Evolutionary conservation across 2,329 filamentous ascomycete species (phyloP).

Genomic region (Phyllosticta citribraziliensis): DNA sequence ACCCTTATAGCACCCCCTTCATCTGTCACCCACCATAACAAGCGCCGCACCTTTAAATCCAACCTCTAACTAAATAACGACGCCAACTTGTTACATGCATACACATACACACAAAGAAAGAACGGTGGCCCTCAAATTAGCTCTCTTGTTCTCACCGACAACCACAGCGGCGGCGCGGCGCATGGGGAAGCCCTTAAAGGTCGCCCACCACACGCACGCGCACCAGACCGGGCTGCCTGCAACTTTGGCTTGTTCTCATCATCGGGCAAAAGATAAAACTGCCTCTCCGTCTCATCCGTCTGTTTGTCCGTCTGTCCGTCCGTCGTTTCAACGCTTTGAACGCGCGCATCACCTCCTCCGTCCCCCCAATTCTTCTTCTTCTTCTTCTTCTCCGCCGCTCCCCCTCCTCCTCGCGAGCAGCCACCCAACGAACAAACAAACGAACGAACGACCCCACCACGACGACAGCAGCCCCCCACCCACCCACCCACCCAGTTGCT

Average conservation of each 20-base stretch:
- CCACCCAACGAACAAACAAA: neutral
- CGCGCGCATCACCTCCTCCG: too few relatives aligned
- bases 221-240: slow-evolving; percentile 7
- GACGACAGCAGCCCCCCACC: neutral
- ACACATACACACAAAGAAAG: neutral
- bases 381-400: neutral
- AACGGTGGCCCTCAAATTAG: slow-evolving; percentile 9
- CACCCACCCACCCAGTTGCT: neutral
- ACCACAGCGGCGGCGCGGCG: neutral
- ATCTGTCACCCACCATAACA: too few relatives aligned
- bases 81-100: neutral
- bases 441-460: neutral
- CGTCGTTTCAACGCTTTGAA: too few relatives aligned
- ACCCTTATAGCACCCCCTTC: too few relatives aligned
- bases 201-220: too few relatives aligned
- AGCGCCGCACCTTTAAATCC: too few relatives aligned
- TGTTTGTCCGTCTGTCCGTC: too few relatives aligned
- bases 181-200: too few relatives aligned
- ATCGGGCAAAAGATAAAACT: neutral
- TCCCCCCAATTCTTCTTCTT: neutral
- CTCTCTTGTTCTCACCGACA: slow-evolving; percentile 11
- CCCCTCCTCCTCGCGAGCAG: neutral
- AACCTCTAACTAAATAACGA: neutral
- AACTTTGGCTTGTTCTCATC: slow-evolving; percentile 11
- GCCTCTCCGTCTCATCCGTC: too few relatives aligned